Evolutionary conservation across 768 basidiomycete species (phyloP), one percentile per base, ranked within the genome.

Genomic region (Guyanaporus albipodus): DNA sequence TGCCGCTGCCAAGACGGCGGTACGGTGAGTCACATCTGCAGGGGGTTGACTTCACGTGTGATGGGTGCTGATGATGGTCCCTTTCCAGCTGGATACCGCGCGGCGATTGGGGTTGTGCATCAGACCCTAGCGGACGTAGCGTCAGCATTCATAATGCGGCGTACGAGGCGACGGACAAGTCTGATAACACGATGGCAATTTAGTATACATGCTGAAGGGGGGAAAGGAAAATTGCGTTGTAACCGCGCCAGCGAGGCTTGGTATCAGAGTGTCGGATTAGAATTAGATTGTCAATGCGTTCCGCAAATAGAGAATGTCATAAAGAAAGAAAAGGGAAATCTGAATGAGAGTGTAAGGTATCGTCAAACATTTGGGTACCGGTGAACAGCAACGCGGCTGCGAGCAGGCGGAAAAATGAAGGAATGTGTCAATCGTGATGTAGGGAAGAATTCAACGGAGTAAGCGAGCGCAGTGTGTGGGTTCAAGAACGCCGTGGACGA

Each of bases 81-180:
- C 18, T 24, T 31, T 51, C 41, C 64, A 87, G 87, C 53, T 94
- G 91, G 93, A 86, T 93, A 66, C 93, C 93, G 38, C 84, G 91
- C 58, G 87, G 84, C 46, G 95, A 97, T 67, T 99, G 95, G 95
- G 95, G 95, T 46, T 96, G 95, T 62, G 75, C 89, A 3, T 70
- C 90, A 24, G 96, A 99, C 66, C 96, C 96, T 24, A 93, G 91
- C 53, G 96, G 96, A 24, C 77, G 96, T 40, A 92, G 90, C 53
- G 95, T 98, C 62, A 85, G 80, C 67, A 97, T 98, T 59, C 96
- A 99, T 76, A 90, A 85, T 58, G 83, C 91, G 39, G 95, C 96
- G 11, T 96, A 97, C 66, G 67, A 71, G 21, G 46, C 46, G 35
- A 52, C 39, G 12, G 52, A 34, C 27, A 52, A 45, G 38, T 49